Base-by-base conservation (phyloP, 2,329 filamentous ascomycete species). In the Diplodia mutila region DNA sequence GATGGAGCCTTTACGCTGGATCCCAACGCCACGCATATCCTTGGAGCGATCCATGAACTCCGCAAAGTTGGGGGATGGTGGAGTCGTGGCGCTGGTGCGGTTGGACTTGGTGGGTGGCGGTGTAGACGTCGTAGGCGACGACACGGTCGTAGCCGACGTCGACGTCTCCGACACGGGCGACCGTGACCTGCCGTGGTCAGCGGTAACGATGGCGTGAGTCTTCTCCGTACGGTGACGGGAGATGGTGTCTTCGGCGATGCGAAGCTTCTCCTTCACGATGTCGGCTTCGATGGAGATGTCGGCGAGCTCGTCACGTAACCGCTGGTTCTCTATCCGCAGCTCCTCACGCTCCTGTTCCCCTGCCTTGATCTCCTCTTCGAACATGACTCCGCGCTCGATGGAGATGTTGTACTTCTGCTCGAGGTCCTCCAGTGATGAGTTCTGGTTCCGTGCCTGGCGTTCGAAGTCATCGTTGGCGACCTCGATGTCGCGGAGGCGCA, bases 391-490 rank as follows among this genome's bases (percentile, higher is more conserved):
- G 65, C 94, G 86, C 81, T 99, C 95, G 73, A 99, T 96, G 4
- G 94, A 89, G 67, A 96, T 88, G 78, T 97, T 98, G 80, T 95
- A 97, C 80, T 98, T 99, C 70, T 91, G 94, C 81, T 99, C 95
- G 79, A 99, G 85, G 76, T 99, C 95, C 81, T 99, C 95, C 70
- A 98, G 87, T 61, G 94, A 97, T 53, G 94, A 97, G 42, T 93
- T 94, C 32, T 94, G 97, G 80, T 97, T 95, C 73, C 95, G 90
- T 72, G 95, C 94, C 82, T 98, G 94, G 72, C 93, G 90, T 83
- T 99, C 95, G 77, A 94, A 97, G 80, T 99, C 95, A 84, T 99
- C 95, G 81, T 98, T 99, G 77, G 92, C 93, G 66, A 99, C 95
- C 80, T 99, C 95, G 73, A 94, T 97, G 78, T 99, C 95, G 72